Base-by-base conservation (phyloP, 2,329 filamentous ascomycete genomes). In the Geosmithia flava region DNA sequence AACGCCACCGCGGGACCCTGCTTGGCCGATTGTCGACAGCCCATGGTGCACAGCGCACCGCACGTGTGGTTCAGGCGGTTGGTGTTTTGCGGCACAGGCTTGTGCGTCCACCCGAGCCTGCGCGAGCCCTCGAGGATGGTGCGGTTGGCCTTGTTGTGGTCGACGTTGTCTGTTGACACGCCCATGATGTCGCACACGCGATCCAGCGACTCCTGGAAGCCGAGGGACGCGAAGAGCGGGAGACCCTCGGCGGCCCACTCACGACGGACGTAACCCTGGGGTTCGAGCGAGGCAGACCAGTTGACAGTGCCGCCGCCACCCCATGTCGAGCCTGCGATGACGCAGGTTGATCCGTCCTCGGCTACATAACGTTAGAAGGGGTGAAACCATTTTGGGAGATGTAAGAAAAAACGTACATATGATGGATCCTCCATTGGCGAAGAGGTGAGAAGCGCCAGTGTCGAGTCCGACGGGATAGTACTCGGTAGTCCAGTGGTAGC, bases 221-320 rank as follows among this genome's bases (percentile, higher is more conserved):
- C 80, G 0, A 71, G 64, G 0, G 79, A 78, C 0, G 76, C 80
- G 58, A 91, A 89, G 55, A 90, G 82, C 0, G 74, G 70, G 16
- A 93, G 66, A 0, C 79, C 78, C 45, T 75, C 67, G 20, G 15
- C 16, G 0, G 83, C 78, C 87, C 87, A 94, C 63, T 91, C 85
- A 51, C 77, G 69, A 2, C 86, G 75, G 2, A 93, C 83, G 53
- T 73, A 83, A 11, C 74, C 78, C 57, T 87, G 85, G 0, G 84
- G 84, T 54, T 72, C 67, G 48, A 76, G 62, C 29, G 63, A 62
- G 15, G 71, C 72, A 52, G 68, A 81, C 86, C 87, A 93, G 61
- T 93, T 93, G 52, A 93, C 65, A 0, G 83, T 85, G 3, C 87
- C 86, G 39, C 87, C 87, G 20, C 87, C 87, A 37, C 87, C 87